Base-by-base conservation (phyloP, 2,329 filamentous ascomycete species). In the Cladosporium cucumerinum region DNA sequence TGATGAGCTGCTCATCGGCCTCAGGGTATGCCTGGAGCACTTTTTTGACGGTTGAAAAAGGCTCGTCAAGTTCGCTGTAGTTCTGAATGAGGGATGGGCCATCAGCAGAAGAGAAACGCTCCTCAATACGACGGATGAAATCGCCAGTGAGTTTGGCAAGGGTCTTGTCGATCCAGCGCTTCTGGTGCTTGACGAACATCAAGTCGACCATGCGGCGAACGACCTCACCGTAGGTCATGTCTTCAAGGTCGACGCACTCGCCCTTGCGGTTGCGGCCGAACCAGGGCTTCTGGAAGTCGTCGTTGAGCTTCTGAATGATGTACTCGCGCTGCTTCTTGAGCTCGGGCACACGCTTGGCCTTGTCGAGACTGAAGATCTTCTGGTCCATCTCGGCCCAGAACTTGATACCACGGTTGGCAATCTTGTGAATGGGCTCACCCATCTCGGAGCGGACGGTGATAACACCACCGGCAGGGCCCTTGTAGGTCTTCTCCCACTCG, bases 351-450 rank as follows among this genome's bases (percentile, higher is more conserved):
- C 93, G 89, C 84, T 97, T 97, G 75, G 94, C 92, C 82, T 96
- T 97, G 79, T 97, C 93, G 57, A 99, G 82, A 75, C 88, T 90
- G 83, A 99, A 99, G 74, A 99, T 98, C 81, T 96, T 97, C 78
- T 96, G 87, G 75, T 99, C 95, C 93, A 99, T 97, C 81, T 99
- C 96, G 58, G 93, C 89, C 95, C 95, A 99, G 84, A 99, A 97
- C 63, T 87, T 84, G 57, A 99, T 93, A 85, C 95, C 95, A 66
- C 96, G 90, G 57, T 95, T 99, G 18, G 95, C 96, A 66, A 99
- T 87, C 83, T 99, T 99, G 84, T 99, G 95, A 68, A 99, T 99
- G 6, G 95, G 96, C 83, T 99, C 95, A 54, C 95, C 96, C 96
- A 99, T 99, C 81, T 99, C 95, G 1, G 95, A 99, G 69, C 93